Evolutionary conservation across 2,329 filamentous ascomycete genomes (phyloP).

Genomic region (Talaromyces sp.): DNA sequence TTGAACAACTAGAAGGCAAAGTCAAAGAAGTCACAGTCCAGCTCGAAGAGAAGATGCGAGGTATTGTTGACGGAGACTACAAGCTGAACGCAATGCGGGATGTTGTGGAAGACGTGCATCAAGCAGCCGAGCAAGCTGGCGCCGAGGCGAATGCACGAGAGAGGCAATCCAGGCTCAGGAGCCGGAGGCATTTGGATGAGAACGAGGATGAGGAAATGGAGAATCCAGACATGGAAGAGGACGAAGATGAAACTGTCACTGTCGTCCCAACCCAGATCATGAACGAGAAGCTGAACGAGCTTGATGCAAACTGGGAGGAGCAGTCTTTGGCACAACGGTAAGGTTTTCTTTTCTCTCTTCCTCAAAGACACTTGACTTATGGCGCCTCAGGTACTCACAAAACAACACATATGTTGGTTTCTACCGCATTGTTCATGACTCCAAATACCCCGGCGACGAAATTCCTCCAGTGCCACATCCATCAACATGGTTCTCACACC

Average conservation of each 20-base stretch:
- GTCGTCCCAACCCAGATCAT: constrained; percentile 30
- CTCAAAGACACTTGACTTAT: not conserved
- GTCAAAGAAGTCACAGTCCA: constrained; percentile 49
- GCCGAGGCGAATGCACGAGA: constrained; percentile 20
- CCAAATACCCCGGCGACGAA: constrained; percentile 49
- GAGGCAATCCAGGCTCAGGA: constrained; percentile 22
- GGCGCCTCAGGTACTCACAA: constrained; percentile 44
- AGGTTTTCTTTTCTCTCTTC: not conserved
- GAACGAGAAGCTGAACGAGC: constrained; percentile 28
- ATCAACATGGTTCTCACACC: constrained; percentile 57
- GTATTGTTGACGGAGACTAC: constrained; percentile 53
- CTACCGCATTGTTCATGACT: constrained; percentile 57
- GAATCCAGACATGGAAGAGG: constrained; percentile 36
- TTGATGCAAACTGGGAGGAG: constrained; percentile 28
- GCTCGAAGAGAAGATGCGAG: constrained; percentile 54
- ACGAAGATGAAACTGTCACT: constrained; percentile 31
- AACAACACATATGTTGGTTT: constrained; percentile 59
- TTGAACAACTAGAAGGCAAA: constrained; percentile 39
- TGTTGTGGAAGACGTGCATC: constrained; percentile 39
- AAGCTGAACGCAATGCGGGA: constrained; percentile 41
- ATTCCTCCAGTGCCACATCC: constrained; percentile 50
- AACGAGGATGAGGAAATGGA: constrained; percentile 19
- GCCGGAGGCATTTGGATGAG: constrained; percentile 29
- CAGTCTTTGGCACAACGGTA: constrained; percentile 40
- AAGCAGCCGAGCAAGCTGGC: constrained; percentile 29